Evolutionary conservation across 129 eudicot genomes (phyloP), one percentile per base, ranked within the genome.

Genomic region (Pseudognaphalium luteoalbum): DNA sequence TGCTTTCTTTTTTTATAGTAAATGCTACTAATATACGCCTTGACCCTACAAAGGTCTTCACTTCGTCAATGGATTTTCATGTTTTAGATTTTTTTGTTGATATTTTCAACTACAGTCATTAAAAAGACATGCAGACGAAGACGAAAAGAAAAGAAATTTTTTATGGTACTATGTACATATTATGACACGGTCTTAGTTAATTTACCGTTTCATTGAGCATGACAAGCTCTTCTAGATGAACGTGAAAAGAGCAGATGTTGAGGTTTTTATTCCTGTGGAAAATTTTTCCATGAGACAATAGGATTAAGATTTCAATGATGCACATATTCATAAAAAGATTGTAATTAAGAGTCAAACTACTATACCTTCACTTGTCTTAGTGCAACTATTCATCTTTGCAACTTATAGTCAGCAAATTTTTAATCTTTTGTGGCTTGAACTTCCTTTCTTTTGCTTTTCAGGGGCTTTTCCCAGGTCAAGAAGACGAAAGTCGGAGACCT

Each of bases 401-500:
- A 12, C 57, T 15, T 50, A 17, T 15, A 19, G 57, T 14, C 57
- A 15, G 5, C 15, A 11, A 9, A 50, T 50, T 2, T 50, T n/a
- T 44, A 44, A 44, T 44, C 54, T 44, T 44, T 50, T 50, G 57
- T 50, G n/a, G 57, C 5, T 50, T 50, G n/a, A 11, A 9, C 1
- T 11, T 11, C n/a, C 57, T 50, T 4, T 50, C n/a, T 50, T 50
- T 35, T 35, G 39, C 4, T 39, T 47, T 62, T 66, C 87, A 91
- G 98, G 87, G 17, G 85, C 86, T 73, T 76, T 83, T 72, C 96
- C 96, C 50, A 76, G 81, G 80, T 74, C 87, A 78, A 87, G 99
- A 81, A 79, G 97, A 78, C 80, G 97, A 81, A 94, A 91, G 39
- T 94, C 99, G 19, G 99, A 94, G 85, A 94, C 99, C 56, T 94